Conservation (phyloP, 2,329 filamentous ascomycete species). For the Diaporthe nobilis region DNA sequence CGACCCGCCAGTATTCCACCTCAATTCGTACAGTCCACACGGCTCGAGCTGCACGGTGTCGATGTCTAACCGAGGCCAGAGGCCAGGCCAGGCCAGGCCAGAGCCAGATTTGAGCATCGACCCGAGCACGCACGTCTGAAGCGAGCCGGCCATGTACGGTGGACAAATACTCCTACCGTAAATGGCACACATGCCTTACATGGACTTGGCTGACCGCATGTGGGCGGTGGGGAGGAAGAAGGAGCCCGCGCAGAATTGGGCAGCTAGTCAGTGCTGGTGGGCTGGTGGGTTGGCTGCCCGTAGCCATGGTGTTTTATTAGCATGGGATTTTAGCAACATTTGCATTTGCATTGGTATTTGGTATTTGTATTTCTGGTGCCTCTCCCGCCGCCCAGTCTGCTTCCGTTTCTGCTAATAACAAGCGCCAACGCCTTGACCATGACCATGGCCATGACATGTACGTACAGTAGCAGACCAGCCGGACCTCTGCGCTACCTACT, state of each 20-base stretch:
- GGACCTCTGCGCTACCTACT: constrained; percentile 22
- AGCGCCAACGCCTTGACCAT: constrained; percentile 11
- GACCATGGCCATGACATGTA: not conserved
- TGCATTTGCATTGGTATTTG: constrained; percentile 6
- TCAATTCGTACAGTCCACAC: constrained; percentile 10
- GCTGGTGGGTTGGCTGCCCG: not conserved
- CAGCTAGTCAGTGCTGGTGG: constrained; percentile 15
- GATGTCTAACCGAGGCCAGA: constrained; percentile 6
- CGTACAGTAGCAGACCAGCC: constrained; percentile 1
- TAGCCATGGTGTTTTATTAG: not conserved
- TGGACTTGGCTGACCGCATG: not conserved
- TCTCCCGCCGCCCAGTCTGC: not conserved
- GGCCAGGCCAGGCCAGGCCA: constrained; percentile 19
- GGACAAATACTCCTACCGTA: not conserved
- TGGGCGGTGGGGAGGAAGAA: not conserved
- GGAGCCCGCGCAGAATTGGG: not conserved
- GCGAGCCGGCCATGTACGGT: not conserved
- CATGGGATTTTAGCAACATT: constrained; percentile 20
- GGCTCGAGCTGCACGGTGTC: not conserved
- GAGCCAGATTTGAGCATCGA: constrained; percentile 21
- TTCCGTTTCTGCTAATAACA: constrained; percentile 9
- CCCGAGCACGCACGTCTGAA: not conserved
- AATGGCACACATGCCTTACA: not conserved
- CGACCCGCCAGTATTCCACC: not conserved
- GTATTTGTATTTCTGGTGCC: constrained; percentile 9